phyloP scores from a whole-genome alignment of 352 stramenopile species.

The Phytophthora cryptogea region DNA sequence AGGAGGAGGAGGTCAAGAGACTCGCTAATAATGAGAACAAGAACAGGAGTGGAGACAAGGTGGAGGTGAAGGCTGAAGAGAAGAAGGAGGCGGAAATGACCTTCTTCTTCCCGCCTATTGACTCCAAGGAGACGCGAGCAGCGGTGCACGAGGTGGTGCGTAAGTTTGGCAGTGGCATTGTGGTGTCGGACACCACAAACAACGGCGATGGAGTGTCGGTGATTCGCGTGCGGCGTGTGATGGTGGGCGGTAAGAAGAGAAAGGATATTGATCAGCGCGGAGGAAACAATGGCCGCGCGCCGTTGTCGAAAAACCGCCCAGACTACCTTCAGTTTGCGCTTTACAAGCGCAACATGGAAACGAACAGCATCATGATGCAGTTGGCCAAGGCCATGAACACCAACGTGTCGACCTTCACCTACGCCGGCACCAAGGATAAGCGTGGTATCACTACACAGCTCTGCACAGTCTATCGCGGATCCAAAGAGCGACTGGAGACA shows the following conservation, averaged over 20 bases:
- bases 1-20: constrained; percentile 33
- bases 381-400: constrained; percentile 75
- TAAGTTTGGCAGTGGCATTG: constrained; percentile 56
- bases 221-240: constrained; percentile 83
- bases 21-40: constrained; percentile 23
- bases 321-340: constrained; percentile 96
- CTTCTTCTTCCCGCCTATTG: constrained; percentile 79
- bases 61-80: constrained; percentile 3
- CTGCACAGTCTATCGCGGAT: constrained; percentile 89
- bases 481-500: constrained; percentile 75
- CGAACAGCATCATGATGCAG: constrained; percentile 83
- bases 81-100: constrained; percentile 27
- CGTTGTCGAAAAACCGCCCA: constrained; percentile 70
- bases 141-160: constrained; percentile 87
- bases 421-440: constrained; percentile 98
- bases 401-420: constrained; percentile 83
- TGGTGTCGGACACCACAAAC: constrained; percentile 87
- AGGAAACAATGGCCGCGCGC: constrained; percentile 24
- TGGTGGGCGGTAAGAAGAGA: constrained; percentile 83
- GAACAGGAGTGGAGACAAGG: constrained; percentile 16
- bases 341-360: constrained; percentile 98
- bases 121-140: constrained; percentile 85
- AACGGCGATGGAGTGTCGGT: constrained; percentile 67
- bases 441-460: constrained; percentile 95
- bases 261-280: constrained; percentile 78